Conservation (phyloP, 805 yeast species). For the Wickerhamomyces queroliae region DNA sequence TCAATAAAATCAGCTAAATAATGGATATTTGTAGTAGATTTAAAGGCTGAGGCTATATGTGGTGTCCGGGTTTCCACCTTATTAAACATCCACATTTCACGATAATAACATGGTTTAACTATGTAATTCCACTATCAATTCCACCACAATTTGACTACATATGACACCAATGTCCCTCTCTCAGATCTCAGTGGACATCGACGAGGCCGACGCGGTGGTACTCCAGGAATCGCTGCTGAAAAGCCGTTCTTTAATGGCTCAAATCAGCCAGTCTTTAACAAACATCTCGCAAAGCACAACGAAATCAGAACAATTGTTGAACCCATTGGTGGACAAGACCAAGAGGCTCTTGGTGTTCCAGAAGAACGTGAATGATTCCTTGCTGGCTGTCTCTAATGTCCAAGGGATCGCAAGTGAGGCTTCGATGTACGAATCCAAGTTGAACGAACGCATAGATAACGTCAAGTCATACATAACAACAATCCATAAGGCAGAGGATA, state of each 20-base stretch:
- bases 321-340: slow-evolving; percentile 66
- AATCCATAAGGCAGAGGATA: slow-evolving; percentile 37
- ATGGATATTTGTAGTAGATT: too few relatives aligned
- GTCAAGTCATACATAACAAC: slow-evolving; percentile 31
- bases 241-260: slow-evolving; percentile 47
- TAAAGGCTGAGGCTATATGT: background rate
- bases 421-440: slow-evolving; percentile 31
- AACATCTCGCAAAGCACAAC: slow-evolving; percentile 47
- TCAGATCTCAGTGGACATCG: slow-evolving; percentile 42
- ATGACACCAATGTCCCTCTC: slow-evolving; percentile 7
- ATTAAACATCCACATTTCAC: too few relatives aligned
- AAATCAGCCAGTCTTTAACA: slow-evolving; percentile 50
- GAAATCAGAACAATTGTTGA: slow-evolving; percentile 55
- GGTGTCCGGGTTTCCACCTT: background rate
- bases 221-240: slow-evolving; percentile 66
- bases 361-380: slow-evolving; percentile 49
- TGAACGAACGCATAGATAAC: slow-evolving; percentile 26
- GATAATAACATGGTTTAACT: too few relatives aligned
- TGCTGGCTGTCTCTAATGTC: slow-evolving; percentile 39
- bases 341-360: slow-evolving; percentile 49
- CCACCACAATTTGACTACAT: too few relatives aligned
- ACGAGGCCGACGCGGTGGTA: slow-evolving; percentile 80
- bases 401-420: slow-evolving; percentile 45
- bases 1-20: too few relatives aligned
- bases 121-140: too few relatives aligned